A percentile compares a stretch with the other conserved stretches of the same genome.
phyloP scores from a whole-genome alignment of 805 yeast genomes.

The Tetrapisispora taiwanensis region DNA sequence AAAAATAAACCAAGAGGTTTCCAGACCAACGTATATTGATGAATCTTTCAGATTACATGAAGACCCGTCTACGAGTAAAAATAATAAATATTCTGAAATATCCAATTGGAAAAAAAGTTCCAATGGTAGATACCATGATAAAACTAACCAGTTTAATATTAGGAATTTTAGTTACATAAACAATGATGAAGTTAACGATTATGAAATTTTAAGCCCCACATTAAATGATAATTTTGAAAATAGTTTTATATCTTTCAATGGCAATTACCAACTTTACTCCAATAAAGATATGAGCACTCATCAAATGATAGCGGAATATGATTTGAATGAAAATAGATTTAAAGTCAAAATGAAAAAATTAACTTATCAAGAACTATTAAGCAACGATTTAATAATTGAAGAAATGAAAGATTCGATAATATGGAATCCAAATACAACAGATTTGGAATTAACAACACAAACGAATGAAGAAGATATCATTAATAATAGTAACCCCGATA shows the following conservation, averaged over 20 bases:
- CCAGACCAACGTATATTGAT: constrained; percentile 1
- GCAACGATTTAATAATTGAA: neutral
- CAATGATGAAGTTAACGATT: neutral
- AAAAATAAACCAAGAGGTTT: neutral
- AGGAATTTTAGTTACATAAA: neutral
- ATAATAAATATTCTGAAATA: neutral
- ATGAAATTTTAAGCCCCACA: too few species aligned
- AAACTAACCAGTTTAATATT: too few species aligned
- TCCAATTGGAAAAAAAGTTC: neutral
- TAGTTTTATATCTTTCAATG: neutral
- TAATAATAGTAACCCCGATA: neutral
- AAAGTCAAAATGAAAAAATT: constrained; percentile 1
- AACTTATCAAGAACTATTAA: neutral
- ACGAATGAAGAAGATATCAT: too few species aligned
- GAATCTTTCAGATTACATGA: constrained; percentile 3
- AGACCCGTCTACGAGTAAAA: neutral
- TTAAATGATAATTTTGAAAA: neutral
- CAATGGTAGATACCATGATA: too few species aligned
- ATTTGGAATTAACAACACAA: neutral
- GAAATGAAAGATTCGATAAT: constrained; percentile 4
- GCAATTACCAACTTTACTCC: neutral
- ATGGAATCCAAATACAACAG: neutral
- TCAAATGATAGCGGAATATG: constrained; percentile 3
- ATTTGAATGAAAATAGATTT: neutral
- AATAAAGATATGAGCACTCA: constrained; percentile 2